These are phyloP conservation scores for Pestalotiopsis sp. DNA, from an alignment of 2,329 filamentous ascomycete species.

Conservation along the genomic window DNA sequence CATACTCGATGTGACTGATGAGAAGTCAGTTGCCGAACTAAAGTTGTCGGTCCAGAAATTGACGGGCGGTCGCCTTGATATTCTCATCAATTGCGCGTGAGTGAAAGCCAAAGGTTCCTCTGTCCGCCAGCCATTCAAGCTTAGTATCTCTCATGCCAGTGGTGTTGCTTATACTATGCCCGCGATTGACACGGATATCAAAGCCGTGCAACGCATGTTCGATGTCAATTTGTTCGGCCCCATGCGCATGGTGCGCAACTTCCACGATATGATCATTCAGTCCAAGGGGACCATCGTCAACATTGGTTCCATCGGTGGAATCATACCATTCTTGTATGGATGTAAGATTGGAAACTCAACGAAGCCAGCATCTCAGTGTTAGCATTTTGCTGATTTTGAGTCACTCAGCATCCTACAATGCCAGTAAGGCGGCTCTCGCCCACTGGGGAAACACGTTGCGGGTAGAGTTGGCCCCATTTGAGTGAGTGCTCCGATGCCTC, in stretches of 20 bases:
- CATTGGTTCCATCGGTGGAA: constrained; percentile 27
- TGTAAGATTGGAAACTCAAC: not conserved
- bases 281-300: constrained; percentile 24
- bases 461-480: constrained; percentile 22
- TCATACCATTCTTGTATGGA: constrained; percentile 25
- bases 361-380: not conserved
- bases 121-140: not conserved
- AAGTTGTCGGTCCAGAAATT: not conserved
- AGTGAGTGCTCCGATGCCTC: constrained; percentile 12
- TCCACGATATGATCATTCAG: constrained; percentile 24
- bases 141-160: not conserved
- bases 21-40: constrained; percentile 11
- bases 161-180: constrained; percentile 27
- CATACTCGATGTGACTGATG: constrained; percentile 17
- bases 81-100: constrained; percentile 20
- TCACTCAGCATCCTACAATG: constrained; percentile 25
- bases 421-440: constrained; percentile 25
- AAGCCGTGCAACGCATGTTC: constrained; percentile 21
- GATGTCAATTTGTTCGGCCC: constrained; percentile 29
- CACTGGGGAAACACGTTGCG: constrained; percentile 25
- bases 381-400: not conserved
- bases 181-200: constrained; percentile 24
- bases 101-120: not conserved
- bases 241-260: constrained; percentile 26
- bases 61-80: constrained; percentile 13